A percentile compares a stretch with the other conserved stretches of the same genome.
phyloP scores from a whole-genome alignment of 2,329 filamentous ascomycete genomes.

The Alternaria sp. region DNA sequence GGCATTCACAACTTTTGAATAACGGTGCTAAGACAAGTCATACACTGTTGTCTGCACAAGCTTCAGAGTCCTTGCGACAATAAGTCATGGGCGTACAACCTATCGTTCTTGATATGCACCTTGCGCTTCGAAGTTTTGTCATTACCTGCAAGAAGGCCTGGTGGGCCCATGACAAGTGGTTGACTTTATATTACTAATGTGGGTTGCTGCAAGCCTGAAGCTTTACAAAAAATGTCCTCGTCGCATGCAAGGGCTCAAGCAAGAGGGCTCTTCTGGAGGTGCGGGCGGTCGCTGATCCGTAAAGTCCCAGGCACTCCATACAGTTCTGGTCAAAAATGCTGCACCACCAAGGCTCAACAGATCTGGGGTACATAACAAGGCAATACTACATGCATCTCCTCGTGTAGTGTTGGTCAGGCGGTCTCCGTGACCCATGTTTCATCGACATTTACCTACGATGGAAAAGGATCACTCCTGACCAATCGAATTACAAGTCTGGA shows the following conservation, averaged over 20 bases:
- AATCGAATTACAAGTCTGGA: slow-evolving; percentile 4
- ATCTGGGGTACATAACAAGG: slow-evolving; percentile 29
- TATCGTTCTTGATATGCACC: background rate
- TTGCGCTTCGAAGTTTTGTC: background rate
- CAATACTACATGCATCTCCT: slow-evolving; percentile 17
- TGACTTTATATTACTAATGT: background rate
- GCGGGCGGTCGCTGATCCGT: slow-evolving; percentile 16
- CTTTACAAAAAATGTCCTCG: background rate
- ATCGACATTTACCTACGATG: background rate
- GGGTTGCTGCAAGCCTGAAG: background rate
- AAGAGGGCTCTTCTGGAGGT: slow-evolving; percentile 4
- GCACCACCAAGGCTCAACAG: slow-evolving; percentile 21
- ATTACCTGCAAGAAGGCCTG: background rate
- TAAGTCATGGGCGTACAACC: background rate
- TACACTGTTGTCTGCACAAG: slow-evolving; percentile 3
- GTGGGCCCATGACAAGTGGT: background rate
- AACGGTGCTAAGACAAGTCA: slow-evolving; percentile 6
- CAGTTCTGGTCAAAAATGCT: slow-evolving; percentile 9
- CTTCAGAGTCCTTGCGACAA: background rate
- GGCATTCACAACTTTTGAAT: slow-evolving; percentile 10
- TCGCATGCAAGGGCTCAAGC: slow-evolving; percentile 9
- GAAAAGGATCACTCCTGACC: background rate
- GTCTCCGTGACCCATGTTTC: slow-evolving; percentile 5
- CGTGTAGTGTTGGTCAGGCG: slow-evolving; percentile 9
- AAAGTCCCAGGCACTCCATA: slow-evolving; percentile 6